These are phyloP conservation scores for Candida ulmi DNA, from an alignment of 805 yeast species.

Conservation along the genomic window DNA sequence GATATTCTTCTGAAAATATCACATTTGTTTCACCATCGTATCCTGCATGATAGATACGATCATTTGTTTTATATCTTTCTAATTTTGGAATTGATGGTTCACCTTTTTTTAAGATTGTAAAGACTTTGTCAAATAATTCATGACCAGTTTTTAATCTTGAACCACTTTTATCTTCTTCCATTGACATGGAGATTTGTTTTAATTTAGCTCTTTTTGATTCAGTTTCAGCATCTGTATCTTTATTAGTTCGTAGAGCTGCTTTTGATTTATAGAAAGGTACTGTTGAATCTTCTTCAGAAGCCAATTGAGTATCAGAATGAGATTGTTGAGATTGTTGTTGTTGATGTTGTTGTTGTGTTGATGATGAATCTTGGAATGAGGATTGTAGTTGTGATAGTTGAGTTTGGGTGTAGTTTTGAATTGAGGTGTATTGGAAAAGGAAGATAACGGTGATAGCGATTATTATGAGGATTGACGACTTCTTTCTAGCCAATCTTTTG, in stretches of 20 bases:
- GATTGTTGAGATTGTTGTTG: conserved; percentile 3
- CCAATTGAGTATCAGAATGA: too few species aligned
- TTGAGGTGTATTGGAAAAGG: conserved; percentile 12
- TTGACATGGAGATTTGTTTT: conserved; percentile 17
- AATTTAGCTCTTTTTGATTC: conserved; percentile 14
- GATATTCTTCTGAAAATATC: conserved; percentile 47
- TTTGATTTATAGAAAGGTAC: conserved; percentile 21
- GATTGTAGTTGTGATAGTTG: conserved; percentile 8
- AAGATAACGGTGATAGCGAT: conserved; percentile 5
- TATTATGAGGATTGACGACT: conserved; percentile 9
- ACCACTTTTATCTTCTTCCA: conserved; percentile 27
- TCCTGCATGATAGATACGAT: conserved; percentile 50
- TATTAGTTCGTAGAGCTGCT: conserved; percentile 9
- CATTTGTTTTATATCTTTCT: conserved; percentile 36
- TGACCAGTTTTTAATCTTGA: conserved; percentile 32
- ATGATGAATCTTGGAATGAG: neutral
- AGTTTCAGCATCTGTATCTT: neutral
- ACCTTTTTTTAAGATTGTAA: conserved; percentile 34
- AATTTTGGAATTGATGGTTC: conserved; percentile 41
- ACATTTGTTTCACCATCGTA: conserved; percentile 36
- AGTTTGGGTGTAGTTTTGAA: conserved; percentile 8
- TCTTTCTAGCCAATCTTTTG: conserved; percentile 7
- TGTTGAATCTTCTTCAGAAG: conserved; percentile 11
- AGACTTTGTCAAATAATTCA: conserved; percentile 36
- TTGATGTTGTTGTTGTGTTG: neutral